Evolutionary conservation across 305 asterid species (phyloP).

Genomic region (Solanum chacoense): DNA sequence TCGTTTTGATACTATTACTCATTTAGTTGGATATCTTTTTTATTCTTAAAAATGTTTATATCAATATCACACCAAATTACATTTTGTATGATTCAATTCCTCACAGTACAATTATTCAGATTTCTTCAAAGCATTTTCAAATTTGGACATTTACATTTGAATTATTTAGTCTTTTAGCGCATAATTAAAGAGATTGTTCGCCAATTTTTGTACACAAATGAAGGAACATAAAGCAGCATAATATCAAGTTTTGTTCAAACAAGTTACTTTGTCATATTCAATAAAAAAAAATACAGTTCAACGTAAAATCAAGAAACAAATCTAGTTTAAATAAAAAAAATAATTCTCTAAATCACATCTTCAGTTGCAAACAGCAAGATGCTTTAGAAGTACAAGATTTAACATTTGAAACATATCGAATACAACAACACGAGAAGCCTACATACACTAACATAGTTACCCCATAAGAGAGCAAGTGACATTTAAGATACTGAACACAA

Average conservation of each 20-base stretch:
- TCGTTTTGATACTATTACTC: neutral
- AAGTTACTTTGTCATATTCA: neutral
- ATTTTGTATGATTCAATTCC: neutral
- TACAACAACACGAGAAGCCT: neutral
- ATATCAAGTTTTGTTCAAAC: neutral
- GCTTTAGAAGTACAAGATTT: neutral
- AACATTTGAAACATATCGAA: neutral
- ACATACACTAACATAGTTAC: neutral
- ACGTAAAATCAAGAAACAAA: neutral
- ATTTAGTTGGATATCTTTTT: neutral
- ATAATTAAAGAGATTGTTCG: neutral
- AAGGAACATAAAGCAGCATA: neutral
- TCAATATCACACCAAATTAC: neutral
- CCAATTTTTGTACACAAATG: neutral
- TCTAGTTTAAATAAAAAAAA: neutral
- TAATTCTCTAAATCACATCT: neutral
- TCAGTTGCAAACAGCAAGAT: neutral
- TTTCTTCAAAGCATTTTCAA: neutral
- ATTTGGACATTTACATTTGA: neutral
- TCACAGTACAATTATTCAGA: neutral
- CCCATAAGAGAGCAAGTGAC: neutral
- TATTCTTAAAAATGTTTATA: neutral
- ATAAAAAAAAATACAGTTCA: neutral
- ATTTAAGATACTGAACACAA: neutral
- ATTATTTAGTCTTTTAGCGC: neutral